Base-by-base conservation (phyloP, 2,329 filamentous ascomycete genomes). In the Plenodomus biglobosus region DNA sequence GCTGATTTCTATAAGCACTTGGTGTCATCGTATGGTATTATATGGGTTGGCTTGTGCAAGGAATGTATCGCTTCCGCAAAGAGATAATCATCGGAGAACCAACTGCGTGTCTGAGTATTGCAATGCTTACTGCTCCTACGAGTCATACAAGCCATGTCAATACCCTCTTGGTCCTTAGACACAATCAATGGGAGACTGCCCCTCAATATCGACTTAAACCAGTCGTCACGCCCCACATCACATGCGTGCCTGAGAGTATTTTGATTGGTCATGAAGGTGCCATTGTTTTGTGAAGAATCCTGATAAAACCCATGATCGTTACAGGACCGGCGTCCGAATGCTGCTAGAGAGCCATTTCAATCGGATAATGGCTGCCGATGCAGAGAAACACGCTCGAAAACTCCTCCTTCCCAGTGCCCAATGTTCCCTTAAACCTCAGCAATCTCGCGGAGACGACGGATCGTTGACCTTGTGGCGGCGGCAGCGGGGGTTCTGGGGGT, bases 361-460 rank as follows among this genome's bases (percentile, higher is more conserved):
- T 65, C 53, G 57, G 59, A 55, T 57, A 52, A 63, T 62, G 62
- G 55, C 54, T 59, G 58, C 61, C 62, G 53, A 59, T 64, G 59
- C 55, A 59, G 56, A 63, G 65, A 69, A 69, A 69, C 51, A 68
- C 59, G 56, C 60, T 66, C 52, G 57, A 66, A 60, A 69, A 69
- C 66, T 63, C 67, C 66, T 55, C 60, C 63, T 55, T 55, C 59
- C 66, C 61, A 59, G 47, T 60, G 52, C 57, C 56, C 53, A 56
- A 59, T 56, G 48, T 49, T 61, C 52, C 62, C 57, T 82, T 89
- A 92, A 80, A 95, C 90, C 85, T 96, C 92, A 75, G 89, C 89
- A 81, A 96, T 95, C 82, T 96, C 92, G 77, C 92, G 88, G 81
- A 96, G 84, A 85, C 92, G 88, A 81, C 92, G 89, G 80, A 96